These are phyloP conservation scores for Yarrowia sp. DNA, from an alignment of 805 yeast genomes.

Conservation along the genomic window DNA sequence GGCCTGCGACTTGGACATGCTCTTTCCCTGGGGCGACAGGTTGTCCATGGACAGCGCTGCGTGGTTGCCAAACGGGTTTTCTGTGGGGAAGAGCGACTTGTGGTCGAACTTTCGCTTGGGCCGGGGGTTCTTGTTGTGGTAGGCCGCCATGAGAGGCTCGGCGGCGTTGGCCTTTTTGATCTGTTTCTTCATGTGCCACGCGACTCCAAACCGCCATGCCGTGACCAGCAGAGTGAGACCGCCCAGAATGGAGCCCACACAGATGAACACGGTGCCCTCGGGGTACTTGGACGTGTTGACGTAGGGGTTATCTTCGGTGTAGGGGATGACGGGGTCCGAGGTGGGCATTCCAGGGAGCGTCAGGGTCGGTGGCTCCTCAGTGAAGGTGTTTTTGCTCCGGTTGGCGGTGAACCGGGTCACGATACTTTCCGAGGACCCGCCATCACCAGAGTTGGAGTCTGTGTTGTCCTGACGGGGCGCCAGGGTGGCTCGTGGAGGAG, in stretches of 20 bases:
- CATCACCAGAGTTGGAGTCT: conserved; percentile 6
- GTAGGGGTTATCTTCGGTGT: conserved; percentile 63
- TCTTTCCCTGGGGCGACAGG: conserved; percentile 37
- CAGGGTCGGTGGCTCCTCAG: conserved; percentile 35
- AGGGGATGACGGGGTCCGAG: conserved; percentile 17
- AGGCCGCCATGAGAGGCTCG: conserved; percentile 35
- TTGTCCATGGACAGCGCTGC: conserved; percentile 29
- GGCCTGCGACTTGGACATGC: conserved; percentile 35
- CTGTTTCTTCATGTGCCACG: conserved; percentile 56
- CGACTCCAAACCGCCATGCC: conserved; percentile 60
- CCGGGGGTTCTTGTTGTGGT: conserved; percentile 14
- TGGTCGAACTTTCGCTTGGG: conserved; percentile 32
- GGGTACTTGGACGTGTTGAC: conserved; percentile 61
- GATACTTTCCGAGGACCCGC: not conserved
- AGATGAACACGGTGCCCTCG: conserved; percentile 82
- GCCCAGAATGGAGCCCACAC: conserved; percentile 74
- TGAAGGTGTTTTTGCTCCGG: conserved; percentile 24
- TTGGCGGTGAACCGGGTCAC: conserved; percentile 22
- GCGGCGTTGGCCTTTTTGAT: conserved; percentile 56
- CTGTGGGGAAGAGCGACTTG: conserved; percentile 18
- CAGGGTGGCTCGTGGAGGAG: conserved; percentile 26
- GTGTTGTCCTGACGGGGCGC: conserved; percentile 31
- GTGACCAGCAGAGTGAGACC: conserved; percentile 61
- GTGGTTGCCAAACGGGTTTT: conserved; percentile 40
- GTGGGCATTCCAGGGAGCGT: conserved; percentile 19